phyloP scores from a whole-genome alignment of 148 eudicot genomes.

The Arctostaphylos glauca region DNA sequence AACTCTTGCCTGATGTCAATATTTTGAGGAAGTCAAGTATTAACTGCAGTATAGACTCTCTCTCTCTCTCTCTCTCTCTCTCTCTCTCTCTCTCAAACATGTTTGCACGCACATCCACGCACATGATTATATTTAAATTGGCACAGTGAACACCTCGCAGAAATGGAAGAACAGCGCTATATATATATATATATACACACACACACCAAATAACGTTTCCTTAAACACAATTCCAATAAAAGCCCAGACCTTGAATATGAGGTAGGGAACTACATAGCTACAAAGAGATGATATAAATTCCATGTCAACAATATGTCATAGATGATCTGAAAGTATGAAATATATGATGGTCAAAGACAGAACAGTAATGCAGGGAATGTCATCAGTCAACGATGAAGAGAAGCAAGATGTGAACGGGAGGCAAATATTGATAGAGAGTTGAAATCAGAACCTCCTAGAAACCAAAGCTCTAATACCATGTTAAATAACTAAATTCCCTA shows the following conservation, averaged over 20 bases:
- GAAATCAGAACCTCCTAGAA: too few species aligned
- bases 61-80: background rate
- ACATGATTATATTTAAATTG: background rate
- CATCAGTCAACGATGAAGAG: too few species aligned
- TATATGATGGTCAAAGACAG: background rate
- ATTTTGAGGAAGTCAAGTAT: background rate
- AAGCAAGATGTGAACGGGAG: too few species aligned
- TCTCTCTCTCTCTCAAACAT: too few species aligned
- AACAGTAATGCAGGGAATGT: background rate
- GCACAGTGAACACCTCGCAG: too few species aligned
- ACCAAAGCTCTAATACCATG: too few species aligned
- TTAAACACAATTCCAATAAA: constrained; percentile 89
- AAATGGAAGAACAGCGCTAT: too few species aligned
- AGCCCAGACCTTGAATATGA: constrained; percentile 93
- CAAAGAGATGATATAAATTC: constrained; percentile 13
- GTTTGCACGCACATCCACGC: background rate
- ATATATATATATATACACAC: too few species aligned
- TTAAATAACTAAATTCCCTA: too few species aligned
- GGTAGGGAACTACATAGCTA: constrained; percentile 97
- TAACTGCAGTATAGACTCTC: constrained; percentile 4
- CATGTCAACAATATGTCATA: constrained; percentile 12
- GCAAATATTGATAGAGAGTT: too few species aligned
- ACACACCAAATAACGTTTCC: constrained; percentile 38
- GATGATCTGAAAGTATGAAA: background rate
- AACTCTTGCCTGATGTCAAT: background rate